Base-by-base conservation (phyloP, 1,284 basidiomycete species). In the Sporisorium exsertum region DNA sequence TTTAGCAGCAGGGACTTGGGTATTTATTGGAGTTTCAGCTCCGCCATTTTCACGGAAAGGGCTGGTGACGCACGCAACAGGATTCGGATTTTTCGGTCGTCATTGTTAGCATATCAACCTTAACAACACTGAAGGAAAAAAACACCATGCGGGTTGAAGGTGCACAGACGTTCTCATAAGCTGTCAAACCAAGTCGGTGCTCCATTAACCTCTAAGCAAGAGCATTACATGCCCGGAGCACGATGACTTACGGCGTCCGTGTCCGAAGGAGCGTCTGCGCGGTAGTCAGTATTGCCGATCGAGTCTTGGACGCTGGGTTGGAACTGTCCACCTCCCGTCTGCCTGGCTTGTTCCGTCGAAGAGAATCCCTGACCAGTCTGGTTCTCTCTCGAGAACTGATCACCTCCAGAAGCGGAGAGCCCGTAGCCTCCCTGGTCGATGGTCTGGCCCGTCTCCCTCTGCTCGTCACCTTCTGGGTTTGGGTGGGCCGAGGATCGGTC, bases 401-500 rank as follows among this genome's bases (percentile, higher is more conserved):
- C 72, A 5, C 72, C 66, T 10, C 66, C 72, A 2, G 72, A 74
- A 13, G 63, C 66, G 9, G 72, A 74, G 7, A 64, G 59, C 10
- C 72, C 72, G 49, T 74, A 74, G 27, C 66, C 72, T 2, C 72
- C 72, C 27, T 74, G 72, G 50, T 74, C 66, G 43, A 74, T 62
- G 6, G 72, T 70, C 57, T 74, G 56, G 42, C 72, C 72, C 6
- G 26, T 52, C 49, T 74, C 65, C 4, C 18, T 20, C 32, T 64
- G 56, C 58, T 51, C 33, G 59, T 62, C 62, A 43, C 61, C 58
- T 1, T 45, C 24, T 18, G 65, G 71, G 53, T 73, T 73, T 2
- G 65, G 71, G 5, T 64, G 57, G 9, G 71, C 64, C 5, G 64
- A 68, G 2, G 71, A 73, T 29, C 58, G 65, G 51, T 68, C 65